Evolutionary conservation across 306 rosid genomes (phyloP), one percentile per base, ranked within the genome.

Genomic region (Sicyos baderoa): DNA sequence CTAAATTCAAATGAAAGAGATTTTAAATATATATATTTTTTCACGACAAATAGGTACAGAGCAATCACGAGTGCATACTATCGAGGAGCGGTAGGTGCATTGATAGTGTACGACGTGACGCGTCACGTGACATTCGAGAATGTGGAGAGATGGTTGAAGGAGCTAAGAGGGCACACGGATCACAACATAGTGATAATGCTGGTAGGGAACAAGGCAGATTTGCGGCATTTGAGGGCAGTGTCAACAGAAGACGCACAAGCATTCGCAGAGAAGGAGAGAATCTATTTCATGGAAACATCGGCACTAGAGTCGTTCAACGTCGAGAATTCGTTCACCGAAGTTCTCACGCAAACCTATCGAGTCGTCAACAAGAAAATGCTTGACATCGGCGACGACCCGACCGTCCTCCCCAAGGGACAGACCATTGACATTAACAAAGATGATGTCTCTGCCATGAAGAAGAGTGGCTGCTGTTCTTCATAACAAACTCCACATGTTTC

Each of bases 51-150:
- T 78, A 88, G 96, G 81, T 89, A 89, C 72, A 84, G 96, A 0
- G 96, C 96, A 10, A 89, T 89, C 59, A 89, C 96, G 25, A 89
- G 93, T 52, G 96, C 96, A 19, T 89, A 89, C 21, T 89, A 89
- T 47, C 54, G 96, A 44, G 96, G 96, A 63, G 96, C 96, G 22
- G 93, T 89, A 14, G 96, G 96, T 10, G 96, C 96, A 42, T 77
- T 89, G 78, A 84, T 89, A 37, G 96, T 89, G 66, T 89, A 89
- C 63, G 96, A 89, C 78, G 90, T 89, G 66, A 86, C 93, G 7
- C 82, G 96, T 59, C 88, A 82, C 25, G 85, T 85, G 8, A 89
- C 93, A 16, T 89, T 89, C 4, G 93, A 89, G 73, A 89, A 87
- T 17, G 89, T 89, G 49, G 90, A 85, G 82, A 83, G 96, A 68